phyloP scores from a whole-genome alignment of 1,284 basidiomycete genomes.

The Anthracocystis panici-leucophaei region DNA sequence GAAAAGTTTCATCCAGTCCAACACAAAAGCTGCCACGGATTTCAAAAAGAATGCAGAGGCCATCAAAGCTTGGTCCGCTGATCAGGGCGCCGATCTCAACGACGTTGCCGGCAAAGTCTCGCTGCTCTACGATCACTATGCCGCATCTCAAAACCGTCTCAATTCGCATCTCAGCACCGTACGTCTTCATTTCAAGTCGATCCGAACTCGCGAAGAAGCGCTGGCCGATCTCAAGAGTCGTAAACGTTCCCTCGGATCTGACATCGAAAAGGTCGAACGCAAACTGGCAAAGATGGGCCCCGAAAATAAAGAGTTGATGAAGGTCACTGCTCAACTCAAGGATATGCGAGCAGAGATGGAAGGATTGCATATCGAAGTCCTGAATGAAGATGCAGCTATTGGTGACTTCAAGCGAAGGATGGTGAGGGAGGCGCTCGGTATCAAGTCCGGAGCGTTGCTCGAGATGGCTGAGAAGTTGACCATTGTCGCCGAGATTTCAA shows the following conservation, averaged over 20 bases:
- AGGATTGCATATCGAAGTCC: conserved; percentile 82
- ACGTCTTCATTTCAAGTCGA: conserved; percentile 75
- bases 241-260: conserved; percentile 77
- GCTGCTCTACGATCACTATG: conserved; percentile 79
- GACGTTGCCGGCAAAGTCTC: conserved; percentile 82
- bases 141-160: conserved; percentile 79
- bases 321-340: conserved; percentile 82
- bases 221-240: conserved; percentile 82
- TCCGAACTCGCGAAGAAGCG: conserved; percentile 85
- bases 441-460: conserved; percentile 88
- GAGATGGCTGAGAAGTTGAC: conserved; percentile 89
- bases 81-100: conserved; percentile 87
- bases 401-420: conserved; percentile 85
- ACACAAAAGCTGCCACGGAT: conserved; percentile 77
- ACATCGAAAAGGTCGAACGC: conserved; percentile 88
- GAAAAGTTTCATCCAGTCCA: conserved; percentile 83
- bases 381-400: conserved; percentile 83
- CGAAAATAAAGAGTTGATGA: conserved; percentile 83
- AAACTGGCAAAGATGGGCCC: conserved; percentile 90
- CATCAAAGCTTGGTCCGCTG: conserved; percentile 81
- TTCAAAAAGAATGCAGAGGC: conserved; percentile 80
- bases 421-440: conserved; percentile 79
- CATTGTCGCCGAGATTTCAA: conserved; percentile 85
- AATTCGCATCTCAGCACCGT: conserved; percentile 81
- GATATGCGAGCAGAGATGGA: conserved; percentile 81